A percentile compares a stretch with the other conserved stretches of the same genome.
Evolutionary conservation across 2,329 filamentous ascomycete genomes (phyloP).

Genomic region (Fonsecaea monophora): DNA sequence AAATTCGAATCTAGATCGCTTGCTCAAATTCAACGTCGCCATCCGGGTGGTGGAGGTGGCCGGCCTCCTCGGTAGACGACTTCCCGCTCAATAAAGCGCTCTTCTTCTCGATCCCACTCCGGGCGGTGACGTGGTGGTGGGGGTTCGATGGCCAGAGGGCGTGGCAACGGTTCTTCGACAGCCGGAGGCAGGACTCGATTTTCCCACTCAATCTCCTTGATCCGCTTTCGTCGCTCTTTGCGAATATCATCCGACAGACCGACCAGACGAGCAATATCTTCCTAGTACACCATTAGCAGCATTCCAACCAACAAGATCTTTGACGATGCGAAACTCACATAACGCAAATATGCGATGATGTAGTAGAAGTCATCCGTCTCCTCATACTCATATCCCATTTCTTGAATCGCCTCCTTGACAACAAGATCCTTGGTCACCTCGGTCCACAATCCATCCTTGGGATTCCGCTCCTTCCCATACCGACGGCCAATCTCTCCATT

Average conservation of each 20-base stretch:
- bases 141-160: slow-evolving; percentile 37
- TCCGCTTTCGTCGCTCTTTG: slow-evolving; percentile 64
- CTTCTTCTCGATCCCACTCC: slow-evolving; percentile 41
- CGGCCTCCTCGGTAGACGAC: slow-evolving; percentile 39
- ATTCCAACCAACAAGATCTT: slow-evolving; percentile 11
- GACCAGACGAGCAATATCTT: slow-evolving; percentile 84
- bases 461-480: slow-evolving; percentile 47
- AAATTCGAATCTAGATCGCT: slow-evolving; percentile 10
- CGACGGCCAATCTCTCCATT: slow-evolving; percentile 54
- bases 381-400: slow-evolving; percentile 84
- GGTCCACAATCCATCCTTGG: slow-evolving; percentile 79
- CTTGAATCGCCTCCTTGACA: slow-evolving; percentile 82
- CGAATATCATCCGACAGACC: slow-evolving; percentile 84
- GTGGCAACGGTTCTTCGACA: slow-evolving; percentile 26
- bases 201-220: slow-evolving; percentile 64
- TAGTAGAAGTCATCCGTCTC: slow-evolving; percentile 91
- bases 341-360: slow-evolving; percentile 85
- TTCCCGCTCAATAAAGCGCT: slow-evolving; percentile 41
- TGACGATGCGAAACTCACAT: slow-evolving; percentile 66
- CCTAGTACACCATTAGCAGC: slow-evolving; percentile 61
- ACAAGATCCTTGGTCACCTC: slow-evolving; percentile 96
- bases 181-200: slow-evolving; percentile 43
- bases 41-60: slow-evolving; percentile 37
- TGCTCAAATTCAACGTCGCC: slow-evolving; percentile 33
- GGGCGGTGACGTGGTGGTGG: slow-evolving; percentile 34